A percentile compares a stretch with the other conserved stretches of the same genome.
Evolutionary conservation across 2,329 filamentous ascomycete genomes (phyloP).

Genomic region (Septoria linicola): DNA sequence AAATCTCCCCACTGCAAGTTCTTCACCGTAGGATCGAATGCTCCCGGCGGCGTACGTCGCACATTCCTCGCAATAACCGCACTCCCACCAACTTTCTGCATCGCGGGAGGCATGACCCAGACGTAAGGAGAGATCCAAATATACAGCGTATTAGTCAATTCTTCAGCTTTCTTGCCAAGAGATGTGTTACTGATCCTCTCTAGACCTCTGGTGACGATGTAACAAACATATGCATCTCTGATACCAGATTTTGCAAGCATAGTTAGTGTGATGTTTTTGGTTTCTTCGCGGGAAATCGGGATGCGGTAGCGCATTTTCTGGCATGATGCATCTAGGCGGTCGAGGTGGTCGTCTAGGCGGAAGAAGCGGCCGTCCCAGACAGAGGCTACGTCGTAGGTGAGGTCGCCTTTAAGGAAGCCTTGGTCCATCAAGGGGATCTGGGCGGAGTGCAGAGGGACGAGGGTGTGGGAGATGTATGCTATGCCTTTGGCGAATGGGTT

Average conservation of each 20-base stretch:
- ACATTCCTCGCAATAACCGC: conserved; percentile 51
- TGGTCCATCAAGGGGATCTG: conserved; percentile 53
- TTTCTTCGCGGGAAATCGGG: conserved; percentile 41
- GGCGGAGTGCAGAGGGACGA: conserved; percentile 48
- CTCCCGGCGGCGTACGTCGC: conserved; percentile 46
- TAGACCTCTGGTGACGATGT: conserved; percentile 54
- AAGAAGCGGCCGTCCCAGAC: conserved; percentile 56
- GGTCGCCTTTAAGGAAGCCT: conserved; percentile 54
- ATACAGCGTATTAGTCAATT: conserved; percentile 47
- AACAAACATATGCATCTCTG: conserved; percentile 51
- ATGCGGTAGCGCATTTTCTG: conserved; percentile 48
- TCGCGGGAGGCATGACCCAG: conserved; percentile 52
- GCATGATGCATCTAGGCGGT: conserved; percentile 47
- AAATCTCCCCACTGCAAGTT: conserved; percentile 53
- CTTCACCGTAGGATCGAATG: conserved; percentile 54
- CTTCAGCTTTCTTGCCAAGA: conserved; percentile 35
- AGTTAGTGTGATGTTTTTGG: conserved; percentile 39
- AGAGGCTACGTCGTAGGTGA: conserved; percentile 54
- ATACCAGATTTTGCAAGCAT: conserved; percentile 52
- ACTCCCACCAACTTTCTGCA: conserved; percentile 42
- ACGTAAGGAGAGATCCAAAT: conserved; percentile 52
- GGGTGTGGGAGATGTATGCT: conserved; percentile 49
- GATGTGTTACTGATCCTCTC: conserved; percentile 35
- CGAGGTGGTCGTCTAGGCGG: conserved; percentile 52
- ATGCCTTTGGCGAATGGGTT: conserved; percentile 48